Evolutionary conservation across 345 rosid species (phyloP).

Genomic region (Acer campestre): DNA sequence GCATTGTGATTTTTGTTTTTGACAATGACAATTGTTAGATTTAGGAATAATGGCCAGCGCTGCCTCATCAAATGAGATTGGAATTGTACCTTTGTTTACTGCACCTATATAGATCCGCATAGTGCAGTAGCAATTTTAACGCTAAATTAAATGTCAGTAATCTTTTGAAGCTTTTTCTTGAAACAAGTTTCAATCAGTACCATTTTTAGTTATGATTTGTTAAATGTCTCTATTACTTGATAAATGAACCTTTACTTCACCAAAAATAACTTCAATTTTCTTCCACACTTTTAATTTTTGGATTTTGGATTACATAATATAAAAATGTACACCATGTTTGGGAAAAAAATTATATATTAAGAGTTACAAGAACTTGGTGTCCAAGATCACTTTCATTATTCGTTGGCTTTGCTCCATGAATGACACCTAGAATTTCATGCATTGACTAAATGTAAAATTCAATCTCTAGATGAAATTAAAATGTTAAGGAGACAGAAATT

Average conservation of each 20-base stretch:
- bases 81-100: background rate
- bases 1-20: background rate
- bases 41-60: background rate
- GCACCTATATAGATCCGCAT: background rate
- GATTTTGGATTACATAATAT: background rate
- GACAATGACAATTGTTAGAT: background rate
- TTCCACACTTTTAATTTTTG: background rate
- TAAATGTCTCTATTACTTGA: background rate
- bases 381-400: background rate
- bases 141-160: background rate
- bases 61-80: background rate
- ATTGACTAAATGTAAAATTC: background rate
- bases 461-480: background rate
- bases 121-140: background rate
- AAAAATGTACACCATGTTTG: too few species aligned
- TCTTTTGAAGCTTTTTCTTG: background rate
- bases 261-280: slow-evolving; percentile 7
- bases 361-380: background rate
- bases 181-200: background rate
- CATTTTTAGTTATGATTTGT: background rate
- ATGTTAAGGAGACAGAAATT: background rate
- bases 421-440: background rate
- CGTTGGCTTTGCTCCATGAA: background rate
- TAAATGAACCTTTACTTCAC: background rate
- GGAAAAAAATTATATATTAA: background rate